phyloP scores from a whole-genome alignment of 2,329 filamentous ascomycete genomes.

The Beauveria sp. region DNA sequence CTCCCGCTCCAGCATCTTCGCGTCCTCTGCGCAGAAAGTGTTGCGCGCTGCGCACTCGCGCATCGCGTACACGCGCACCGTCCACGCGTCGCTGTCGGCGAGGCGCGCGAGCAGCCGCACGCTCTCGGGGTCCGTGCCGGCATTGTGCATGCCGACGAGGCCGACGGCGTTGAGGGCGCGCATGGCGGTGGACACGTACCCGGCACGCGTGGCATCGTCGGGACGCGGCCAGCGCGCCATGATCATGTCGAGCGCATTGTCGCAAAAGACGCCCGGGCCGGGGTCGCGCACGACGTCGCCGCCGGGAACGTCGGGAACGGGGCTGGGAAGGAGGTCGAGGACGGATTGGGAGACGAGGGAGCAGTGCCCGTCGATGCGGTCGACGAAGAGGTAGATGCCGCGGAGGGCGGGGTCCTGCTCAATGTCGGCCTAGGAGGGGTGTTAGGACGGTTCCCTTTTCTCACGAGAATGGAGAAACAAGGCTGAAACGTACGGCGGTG shows the following conservation, averaged over 20 bases:
- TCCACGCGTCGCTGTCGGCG: constrained; percentile 43
- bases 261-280: constrained; percentile 62
- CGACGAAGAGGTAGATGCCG: constrained; percentile 58
- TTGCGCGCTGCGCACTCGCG: constrained; percentile 58
- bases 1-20: constrained; percentile 33
- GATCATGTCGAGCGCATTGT: constrained; percentile 63
- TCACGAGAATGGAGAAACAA: too few species aligned
- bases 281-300: constrained; percentile 56
- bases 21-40: constrained; percentile 50
- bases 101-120: constrained; percentile 48
- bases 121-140: constrained; percentile 50
- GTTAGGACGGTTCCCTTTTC: background rate
- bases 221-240: constrained; percentile 50
- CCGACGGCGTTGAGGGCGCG: constrained; percentile 54
- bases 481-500: constrained; percentile 41
- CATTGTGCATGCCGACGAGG: constrained; percentile 62
- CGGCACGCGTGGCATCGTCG: constrained; percentile 40
- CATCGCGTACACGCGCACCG: constrained; percentile 60
- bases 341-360: constrained; percentile 61
- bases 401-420: constrained; percentile 42
- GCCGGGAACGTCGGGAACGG: constrained; percentile 48
- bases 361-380: constrained; percentile 64
- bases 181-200: constrained; percentile 54
- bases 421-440: constrained; percentile 41
- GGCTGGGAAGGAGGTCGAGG: constrained; percentile 49